These are phyloP conservation scores for Carex cristatella DNA, from an alignment of 176 grass and related monocot genomes.

Conservation along the genomic window DNA sequence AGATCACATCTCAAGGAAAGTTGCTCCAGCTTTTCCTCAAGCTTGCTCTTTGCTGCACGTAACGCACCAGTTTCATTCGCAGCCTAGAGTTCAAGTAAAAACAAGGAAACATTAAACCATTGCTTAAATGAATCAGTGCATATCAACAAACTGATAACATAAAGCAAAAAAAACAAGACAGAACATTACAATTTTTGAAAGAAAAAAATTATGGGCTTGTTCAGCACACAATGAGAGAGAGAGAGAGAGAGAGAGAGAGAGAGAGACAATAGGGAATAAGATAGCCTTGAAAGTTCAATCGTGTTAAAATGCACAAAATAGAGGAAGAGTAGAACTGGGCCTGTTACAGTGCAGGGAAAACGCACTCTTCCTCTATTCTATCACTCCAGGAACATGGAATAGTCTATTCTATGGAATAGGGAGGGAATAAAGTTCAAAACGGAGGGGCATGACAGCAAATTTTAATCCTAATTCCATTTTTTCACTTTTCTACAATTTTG, in stretches of 20 bases:
- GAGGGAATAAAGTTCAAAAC: background rate
- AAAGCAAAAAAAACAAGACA: background rate
- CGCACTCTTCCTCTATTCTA: background rate
- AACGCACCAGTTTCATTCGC: slow-evolving; percentile 96
- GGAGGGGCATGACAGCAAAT: background rate
- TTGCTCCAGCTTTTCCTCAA: slow-evolving; percentile 94
- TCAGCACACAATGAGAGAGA: background rate
- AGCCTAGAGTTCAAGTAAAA: slow-evolving; percentile 40
- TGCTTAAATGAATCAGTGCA: background rate
- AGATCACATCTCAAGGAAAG: slow-evolving; percentile 76
- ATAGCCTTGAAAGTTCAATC: background rate
- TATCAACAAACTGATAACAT: background rate
- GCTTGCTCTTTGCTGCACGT: slow-evolving; percentile 91
- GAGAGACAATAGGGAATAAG: background rate
- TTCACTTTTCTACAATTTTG: background rate
- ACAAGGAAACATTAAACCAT: slow-evolving; percentile 13
- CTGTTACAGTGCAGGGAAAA: background rate
- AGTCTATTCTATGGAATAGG: background rate
- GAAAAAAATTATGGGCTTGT: background rate
- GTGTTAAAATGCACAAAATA: background rate
- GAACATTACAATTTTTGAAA: background rate
- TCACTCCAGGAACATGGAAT: background rate
- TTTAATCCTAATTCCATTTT: background rate
- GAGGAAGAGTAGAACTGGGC: background rate
- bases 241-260: background rate